A percentile compares a stretch with the other conserved stretches of the same genome.
Conservation (phyloP, 345 rosid species). For the Rhizophora apiculata region DNA sequence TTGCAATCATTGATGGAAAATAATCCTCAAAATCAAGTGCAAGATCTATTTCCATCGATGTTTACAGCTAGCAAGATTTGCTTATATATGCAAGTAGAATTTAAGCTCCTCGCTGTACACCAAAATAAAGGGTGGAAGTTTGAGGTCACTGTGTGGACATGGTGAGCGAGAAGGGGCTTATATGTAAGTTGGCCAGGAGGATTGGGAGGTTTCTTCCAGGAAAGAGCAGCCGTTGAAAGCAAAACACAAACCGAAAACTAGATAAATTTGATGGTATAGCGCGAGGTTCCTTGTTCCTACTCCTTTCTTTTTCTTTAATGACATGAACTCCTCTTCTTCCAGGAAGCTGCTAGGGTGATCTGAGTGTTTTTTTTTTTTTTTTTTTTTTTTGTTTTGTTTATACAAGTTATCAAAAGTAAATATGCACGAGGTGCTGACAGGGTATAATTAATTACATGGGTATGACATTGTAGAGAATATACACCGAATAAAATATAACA, state of each 20-base stretch:
- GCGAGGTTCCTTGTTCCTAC: constrained; percentile 21
- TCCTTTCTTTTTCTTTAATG: too few species aligned
- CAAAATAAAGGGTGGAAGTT: too few species aligned
- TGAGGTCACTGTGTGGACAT: neutral
- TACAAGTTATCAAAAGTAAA: neutral
- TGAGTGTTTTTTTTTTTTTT: neutral
- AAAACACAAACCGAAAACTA: constrained; percentile 7
- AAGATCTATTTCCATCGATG: constrained; percentile 24
- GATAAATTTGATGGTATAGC: neutral
- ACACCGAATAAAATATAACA: too few species aligned
- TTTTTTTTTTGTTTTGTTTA: neutral
- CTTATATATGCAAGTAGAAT: too few species aligned
- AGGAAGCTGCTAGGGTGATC: constrained; percentile 44
- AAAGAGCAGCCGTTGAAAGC: constrained; percentile 18
- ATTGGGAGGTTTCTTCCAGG: constrained; percentile 24
- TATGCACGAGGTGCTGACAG: neutral
- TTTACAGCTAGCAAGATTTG: too few species aligned
- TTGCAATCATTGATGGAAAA: constrained; percentile 55
- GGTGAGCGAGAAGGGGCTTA: constrained; percentile 12
- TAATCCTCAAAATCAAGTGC: constrained; percentile 48
- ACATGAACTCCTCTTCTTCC: constrained; percentile 39
- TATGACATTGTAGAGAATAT: neutral
- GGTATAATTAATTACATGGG: neutral
- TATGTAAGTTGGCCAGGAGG: constrained; percentile 8
- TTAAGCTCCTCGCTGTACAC: too few species aligned